Evolutionary conservation across 78 protist genomes (phyloP), one percentile per base, ranked within the genome.

Genomic region (Neovahlkampfia damariscottae): DNA sequence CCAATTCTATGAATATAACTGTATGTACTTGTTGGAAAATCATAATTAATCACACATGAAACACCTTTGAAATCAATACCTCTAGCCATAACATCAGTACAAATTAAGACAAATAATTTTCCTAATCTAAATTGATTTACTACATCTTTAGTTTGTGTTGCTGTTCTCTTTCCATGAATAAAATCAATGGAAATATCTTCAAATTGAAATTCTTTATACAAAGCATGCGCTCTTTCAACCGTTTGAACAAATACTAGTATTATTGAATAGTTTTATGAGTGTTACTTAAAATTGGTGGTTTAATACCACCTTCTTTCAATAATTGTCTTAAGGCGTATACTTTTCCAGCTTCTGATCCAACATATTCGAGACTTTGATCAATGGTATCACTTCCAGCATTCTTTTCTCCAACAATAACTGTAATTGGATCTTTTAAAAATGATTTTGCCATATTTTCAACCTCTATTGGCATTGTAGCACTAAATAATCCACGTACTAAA

Each of bases 51-150:
- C 35, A 95, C 97, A 9, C 70, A 32, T 31, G 34, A 39, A 8
- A 95, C 90, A 67, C 94, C 93, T 19, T 79, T 88, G 79, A 96
- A 91, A 74, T 96, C 99, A 84, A 96, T 86, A 35, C 99, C 99
- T n/a, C 99, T 86, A 6, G 92, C 91, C 75, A 96, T 70, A 30
- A 95, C 77, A 29, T 95, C 96, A n/a, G 99, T 96, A 38, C 93
- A 75, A 58, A 96, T 88, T 7, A 96, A 76, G 1, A 93, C 85
- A 93, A 95, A 93, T 9, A 88, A 75, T 59, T 84, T 8, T 38
- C 97, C 98, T 3, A 10, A 1, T 8, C 97, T 85, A 78, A 96
- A 89, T 40, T 78, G 67, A 32, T 58, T 29, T 8, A 96, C 85
- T 0, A 82, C 77, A 0, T 8, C 72, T 3, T 90, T 93, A 36